Evolutionary conservation across 805 yeast species (phyloP), one percentile per base, ranked within the genome.

Genomic region (Ogataea paradorogensis): DNA sequence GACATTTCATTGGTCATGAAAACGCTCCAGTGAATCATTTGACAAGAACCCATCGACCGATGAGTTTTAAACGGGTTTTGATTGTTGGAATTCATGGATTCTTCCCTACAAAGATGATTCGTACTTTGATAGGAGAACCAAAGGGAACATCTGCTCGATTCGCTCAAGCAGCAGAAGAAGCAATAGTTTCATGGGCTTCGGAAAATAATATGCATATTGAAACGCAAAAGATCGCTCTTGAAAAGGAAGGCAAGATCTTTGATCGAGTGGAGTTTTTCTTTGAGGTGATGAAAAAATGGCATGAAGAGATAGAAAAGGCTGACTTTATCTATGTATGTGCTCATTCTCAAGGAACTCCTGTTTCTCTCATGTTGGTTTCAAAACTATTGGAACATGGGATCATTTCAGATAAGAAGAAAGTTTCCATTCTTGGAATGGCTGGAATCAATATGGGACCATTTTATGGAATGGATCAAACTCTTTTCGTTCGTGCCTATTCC

Each of bases 291-390:
- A 68, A 71, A 49, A 81, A 80, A 56, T 85, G 91, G 87, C 53
- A 61, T 15, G 63, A 67, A 26, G 67, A 63, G 32, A 51, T 64
- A 4, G 34, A 46, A 8, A 49, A 55, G 27, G 91, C 96, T 0
- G 98, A 91, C 61, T 83, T 84, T 47, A 77, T 91, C n/a, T 88
- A 83, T 56, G 76, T 91, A 46, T 96, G 96, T 1, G 82, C 95
- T 1, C 99, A 91, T 62, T 90, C 97, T 0, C 99, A 91, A 61
- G 99, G 99, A 0, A 82, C 91, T 33, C 97, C 96, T 0, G 98
- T 93, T 0, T 77, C 95, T 0, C 79, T 88, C 1, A 80, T 87
- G 23, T 60, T 91, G 21, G 63, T 89, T n/a, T 83, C 95, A 0
- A 73, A 74, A 49, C 69, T 91, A 29, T 73, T 91, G 9, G 83